Percentiles rank a stretch among this genome's conserved stretches.
Conservation (phyloP, 345 rosid species). For the Turritis glabra region DNA sequence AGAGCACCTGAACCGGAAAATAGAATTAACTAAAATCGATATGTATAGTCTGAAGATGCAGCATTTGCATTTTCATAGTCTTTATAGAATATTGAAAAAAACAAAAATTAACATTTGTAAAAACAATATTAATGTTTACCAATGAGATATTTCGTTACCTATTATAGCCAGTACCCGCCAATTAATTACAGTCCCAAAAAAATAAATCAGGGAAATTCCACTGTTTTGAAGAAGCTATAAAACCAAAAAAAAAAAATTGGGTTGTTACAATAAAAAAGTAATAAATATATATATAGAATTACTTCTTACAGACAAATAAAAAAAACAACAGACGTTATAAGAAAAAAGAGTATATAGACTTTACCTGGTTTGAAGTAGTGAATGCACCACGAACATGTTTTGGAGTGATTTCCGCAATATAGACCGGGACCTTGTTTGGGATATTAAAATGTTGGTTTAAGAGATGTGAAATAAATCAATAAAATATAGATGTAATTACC, state of each 20-base stretch:
- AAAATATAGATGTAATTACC: background rate
- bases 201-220: slow-evolving; percentile 36
- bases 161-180: slow-evolving; percentile 39
- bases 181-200: slow-evolving; percentile 38
- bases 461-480: background rate
- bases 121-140: background rate
- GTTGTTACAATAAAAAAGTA: background rate
- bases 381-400: slow-evolving; percentile 49
- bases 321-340: background rate
- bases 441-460: background rate
- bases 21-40: background rate
- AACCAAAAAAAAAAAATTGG: background rate
- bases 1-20: slow-evolving; percentile 36
- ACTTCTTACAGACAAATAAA: background rate
- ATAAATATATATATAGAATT: background rate
- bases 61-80: too few species aligned
- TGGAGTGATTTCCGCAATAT: slow-evolving; percentile 51
- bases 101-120: slow-evolving; percentile 10
- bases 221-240: slow-evolving; percentile 33
- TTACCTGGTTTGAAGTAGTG: slow-evolving; percentile 32
- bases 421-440: slow-evolving; percentile 44
- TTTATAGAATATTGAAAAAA: slow-evolving; percentile 34
- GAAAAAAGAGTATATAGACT: background rate
- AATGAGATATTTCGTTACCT: slow-evolving; percentile 25
- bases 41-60: too few species aligned